Evolutionary conservation across 257 asterid species (phyloP).

Genomic region (Cruciata laevipes): DNA sequence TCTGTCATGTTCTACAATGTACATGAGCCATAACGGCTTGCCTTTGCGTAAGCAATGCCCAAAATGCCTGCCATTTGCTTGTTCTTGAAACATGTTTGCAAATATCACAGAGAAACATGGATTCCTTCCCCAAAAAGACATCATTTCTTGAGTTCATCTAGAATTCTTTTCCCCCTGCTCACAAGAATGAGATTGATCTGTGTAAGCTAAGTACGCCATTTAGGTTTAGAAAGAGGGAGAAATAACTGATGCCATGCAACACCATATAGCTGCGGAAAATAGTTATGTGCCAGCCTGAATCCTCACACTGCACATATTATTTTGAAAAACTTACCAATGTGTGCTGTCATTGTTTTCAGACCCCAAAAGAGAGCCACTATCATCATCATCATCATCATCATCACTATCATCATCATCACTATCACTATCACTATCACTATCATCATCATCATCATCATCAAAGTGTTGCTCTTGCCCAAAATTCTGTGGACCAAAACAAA

Average conservation of each 20-base stretch:
- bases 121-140: background rate
- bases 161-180: background rate
- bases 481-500: conserved; percentile 23
- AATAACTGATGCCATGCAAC: background rate
- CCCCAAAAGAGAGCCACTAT: conserved; percentile 21
- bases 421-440: conserved; percentile 7
- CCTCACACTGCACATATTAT: too few relatives aligned
- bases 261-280: background rate
- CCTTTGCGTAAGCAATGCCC: background rate
- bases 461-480: conserved; percentile 5
- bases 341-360: conserved; percentile 18
- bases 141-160: background rate
- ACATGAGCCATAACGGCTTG: background rate
- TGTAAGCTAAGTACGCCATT: background rate
- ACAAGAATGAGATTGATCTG: background rate
- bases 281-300: background rate
- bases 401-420: conserved; percentile 15
- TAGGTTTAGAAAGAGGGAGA: background rate
- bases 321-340: background rate
- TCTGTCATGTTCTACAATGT: background rate
- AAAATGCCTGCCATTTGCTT: background rate
- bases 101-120: background rate
- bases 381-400: conserved; percentile 19
- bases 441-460: conserved; percentile 1
- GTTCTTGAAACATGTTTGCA: background rate